A percentile compares a stretch with the other conserved stretches of the same genome.
Evolutionary conservation across 352 stramenopile genomes (phyloP).

Genomic region (Pythium brassicae): DNA sequence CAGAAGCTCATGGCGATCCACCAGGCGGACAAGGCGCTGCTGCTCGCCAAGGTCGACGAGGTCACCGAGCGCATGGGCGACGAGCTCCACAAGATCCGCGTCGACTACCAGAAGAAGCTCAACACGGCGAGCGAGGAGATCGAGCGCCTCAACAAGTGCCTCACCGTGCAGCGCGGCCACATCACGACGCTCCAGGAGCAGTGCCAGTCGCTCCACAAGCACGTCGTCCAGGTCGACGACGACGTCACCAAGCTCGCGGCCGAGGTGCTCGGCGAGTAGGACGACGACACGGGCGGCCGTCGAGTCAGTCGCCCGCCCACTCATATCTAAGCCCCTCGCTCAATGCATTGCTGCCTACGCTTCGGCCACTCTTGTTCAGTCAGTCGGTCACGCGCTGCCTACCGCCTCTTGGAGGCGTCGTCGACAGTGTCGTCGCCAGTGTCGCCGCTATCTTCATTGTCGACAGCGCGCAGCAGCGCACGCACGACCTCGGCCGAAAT

Average conservation of each 20-base stretch:
- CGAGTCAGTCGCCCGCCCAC: too few relatives aligned
- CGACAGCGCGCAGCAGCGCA: constrained; percentile 40
- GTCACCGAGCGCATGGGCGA: constrained; percentile 77
- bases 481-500: constrained; percentile 57
- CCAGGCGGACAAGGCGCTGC: constrained; percentile 66
- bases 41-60: constrained; percentile 79
- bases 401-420: neutral
- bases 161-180: constrained; percentile 77
- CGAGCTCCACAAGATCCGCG: constrained; percentile 68
- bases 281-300: too few relatives aligned
- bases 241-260: constrained; percentile 80
- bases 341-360: too few relatives aligned
- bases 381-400: too few relatives aligned
- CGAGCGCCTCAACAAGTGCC: constrained; percentile 79
- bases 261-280: constrained; percentile 72
- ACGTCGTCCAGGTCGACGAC: constrained; percentile 82
- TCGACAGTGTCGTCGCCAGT: neutral
- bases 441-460: constrained; percentile 5
- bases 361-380: too few relatives aligned
- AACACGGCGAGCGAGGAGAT: constrained; percentile 80
- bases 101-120: constrained; percentile 82
- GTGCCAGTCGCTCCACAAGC: constrained; percentile 79
- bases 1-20: constrained; percentile 83
- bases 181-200: constrained; percentile 83
- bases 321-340: neutral